Base-by-base conservation (phyloP, 2,329 filamentous ascomycete species). In the Curvularia sp. region DNA sequence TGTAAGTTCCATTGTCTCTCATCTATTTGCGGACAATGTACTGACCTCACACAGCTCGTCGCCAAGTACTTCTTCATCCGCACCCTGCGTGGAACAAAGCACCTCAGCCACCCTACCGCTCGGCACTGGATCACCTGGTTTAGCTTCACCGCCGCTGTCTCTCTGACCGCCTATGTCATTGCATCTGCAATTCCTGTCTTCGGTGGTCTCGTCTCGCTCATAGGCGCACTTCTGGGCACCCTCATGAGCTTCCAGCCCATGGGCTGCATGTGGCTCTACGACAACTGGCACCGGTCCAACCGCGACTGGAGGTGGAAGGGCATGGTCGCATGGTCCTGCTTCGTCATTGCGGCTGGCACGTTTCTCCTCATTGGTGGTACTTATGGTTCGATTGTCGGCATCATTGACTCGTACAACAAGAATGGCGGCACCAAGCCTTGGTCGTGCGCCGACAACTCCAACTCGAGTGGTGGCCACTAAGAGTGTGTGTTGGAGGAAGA, bases 81-180 rank as follows among this genome's bases (percentile, higher is more conserved):
- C 55, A 80, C 90, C 53, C 86, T 91, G 45, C 87, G 88, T 0
- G 89, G 88, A 55, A 87, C 90, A 10, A 12, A 88, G 89, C 68
- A 88, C 87, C 72, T 87, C 81, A 59, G 56, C 8, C 57, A 62
- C 28, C 70, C 70, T 50, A 69, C 69, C 1, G 28, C 54, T 12
- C 67, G 46, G n/a, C 69, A 72, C 38, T 72, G 69, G 69, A 57
- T 64, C 9, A 65, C 62, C 21, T 72, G 69, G 69, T 56, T 72
- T 8, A 47, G 61, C 4, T 69, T 64, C 51, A 71, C 69, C 1
- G 59, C 53, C 27, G 59, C 61, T 15, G 61, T 56, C 12, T 56
- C 68, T 5, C 36, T 68, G 12, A 47, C 62, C 12, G 61, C 65
- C 3, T 72, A 72, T 48, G 53, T 72, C 27, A 62, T 72, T n/a